These are phyloP conservation scores for Trichoderma simmonsii DNA, from an alignment of 2,329 filamentous ascomycete genomes.

Conservation along the genomic window DNA sequence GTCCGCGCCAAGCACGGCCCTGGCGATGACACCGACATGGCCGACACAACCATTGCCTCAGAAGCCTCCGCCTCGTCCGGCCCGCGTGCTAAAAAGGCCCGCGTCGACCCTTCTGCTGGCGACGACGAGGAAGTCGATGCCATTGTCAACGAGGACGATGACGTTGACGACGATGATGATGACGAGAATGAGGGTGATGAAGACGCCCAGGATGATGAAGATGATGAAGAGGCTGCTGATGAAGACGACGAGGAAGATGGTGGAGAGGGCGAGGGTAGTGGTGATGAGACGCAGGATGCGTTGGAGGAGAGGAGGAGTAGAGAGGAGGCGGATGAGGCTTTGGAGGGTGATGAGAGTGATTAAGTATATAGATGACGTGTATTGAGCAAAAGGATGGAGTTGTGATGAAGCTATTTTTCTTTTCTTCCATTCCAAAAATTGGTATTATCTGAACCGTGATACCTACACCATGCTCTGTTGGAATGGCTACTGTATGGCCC, in stretches of 20 bases:
- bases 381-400: neutral
- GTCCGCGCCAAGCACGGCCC: constrained; percentile 57
- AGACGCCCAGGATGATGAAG: constrained; percentile 39
- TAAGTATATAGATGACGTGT: constrained; percentile 28
- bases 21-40: constrained; percentile 37
- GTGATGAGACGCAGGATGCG: constrained; percentile 52
- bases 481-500: neutral
- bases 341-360: constrained; percentile 61
- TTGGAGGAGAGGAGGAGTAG: constrained; percentile 48
- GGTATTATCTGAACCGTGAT: neutral
- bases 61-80: constrained; percentile 24
- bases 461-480: neutral
- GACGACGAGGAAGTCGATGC: constrained; percentile 32
- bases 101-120: constrained; percentile 40
- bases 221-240: constrained; percentile 46
- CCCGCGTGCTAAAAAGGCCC: constrained; percentile 43
- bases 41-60: constrained; percentile 33
- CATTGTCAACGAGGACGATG: constrained; percentile 32
- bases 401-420: neutral
- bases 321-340: constrained; percentile 52
- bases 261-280: constrained; percentile 49
- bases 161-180: constrained; percentile 34
- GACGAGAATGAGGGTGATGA: constrained; percentile 34
- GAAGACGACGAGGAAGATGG: constrained; percentile 43
- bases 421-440: neutral